These are phyloP conservation scores for Pseudogymnoascus sp. DNA, from an alignment of 2,329 filamentous ascomycete species.

Conservation along the genomic window DNA sequence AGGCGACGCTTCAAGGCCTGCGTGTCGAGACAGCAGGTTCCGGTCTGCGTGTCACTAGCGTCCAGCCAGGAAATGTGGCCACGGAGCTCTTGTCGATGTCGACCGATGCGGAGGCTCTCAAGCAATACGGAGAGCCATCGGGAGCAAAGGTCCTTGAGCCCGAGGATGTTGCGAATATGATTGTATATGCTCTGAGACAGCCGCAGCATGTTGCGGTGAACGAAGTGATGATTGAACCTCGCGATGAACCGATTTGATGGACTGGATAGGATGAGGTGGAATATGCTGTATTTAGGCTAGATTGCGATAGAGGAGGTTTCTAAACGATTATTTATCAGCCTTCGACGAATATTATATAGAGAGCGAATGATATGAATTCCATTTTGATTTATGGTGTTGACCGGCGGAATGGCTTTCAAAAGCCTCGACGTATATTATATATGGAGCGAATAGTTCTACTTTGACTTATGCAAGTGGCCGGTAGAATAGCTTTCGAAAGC, in stretches of 20 bases:
- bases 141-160: conserved; percentile 69
- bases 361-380: neutral
- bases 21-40: conserved; percentile 68
- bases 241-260: conserved; percentile 62
- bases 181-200: conserved; percentile 68
- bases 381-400: too few relatives aligned
- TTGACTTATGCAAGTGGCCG: too few relatives aligned
- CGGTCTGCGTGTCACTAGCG: conserved; percentile 63
- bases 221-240: conserved; percentile 70
- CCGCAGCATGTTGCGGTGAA: conserved; percentile 71
- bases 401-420: too few relatives aligned
- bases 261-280: neutral
- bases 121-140: conserved; percentile 69
- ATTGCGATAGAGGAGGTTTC: neutral
- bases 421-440: too few relatives aligned
- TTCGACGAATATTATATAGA: neutral
- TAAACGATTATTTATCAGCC: neutral
- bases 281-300: neutral
- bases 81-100: conserved; percentile 69
- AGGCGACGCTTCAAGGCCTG: conserved; percentile 68
- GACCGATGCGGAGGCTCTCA: conserved; percentile 66
- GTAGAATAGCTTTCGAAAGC: too few relatives aligned
- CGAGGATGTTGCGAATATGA: conserved; percentile 63
- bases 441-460: too few relatives aligned
- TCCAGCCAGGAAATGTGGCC: conserved; percentile 70